phyloP scores from a whole-genome alignment of 371 early-diverging fungal genomes.

The Pancytospora philotis region DNA sequence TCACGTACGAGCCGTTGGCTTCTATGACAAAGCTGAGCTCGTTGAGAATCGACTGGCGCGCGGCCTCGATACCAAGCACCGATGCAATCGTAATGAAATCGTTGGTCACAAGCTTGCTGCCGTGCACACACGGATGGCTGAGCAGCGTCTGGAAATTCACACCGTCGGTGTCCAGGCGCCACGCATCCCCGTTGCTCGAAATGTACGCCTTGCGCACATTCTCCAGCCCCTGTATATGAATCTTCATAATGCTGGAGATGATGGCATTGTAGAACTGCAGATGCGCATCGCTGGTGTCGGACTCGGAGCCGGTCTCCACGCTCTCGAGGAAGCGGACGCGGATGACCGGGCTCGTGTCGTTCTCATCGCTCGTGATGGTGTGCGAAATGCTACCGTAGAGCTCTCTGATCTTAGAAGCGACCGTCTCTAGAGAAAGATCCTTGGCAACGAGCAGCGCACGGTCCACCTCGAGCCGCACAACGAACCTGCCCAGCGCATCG shows the following conservation, averaged over 20 bases:
- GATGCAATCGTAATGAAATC: slow-evolving; percentile 77
- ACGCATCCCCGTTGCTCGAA: slow-evolving; percentile 65
- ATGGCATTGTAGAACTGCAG: slow-evolving; percentile 70
- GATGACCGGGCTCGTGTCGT: slow-evolving; percentile 73
- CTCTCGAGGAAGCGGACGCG: slow-evolving; percentile 67
- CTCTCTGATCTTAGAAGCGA: slow-evolving; percentile 64
- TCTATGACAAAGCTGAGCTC: slow-evolving; percentile 90
- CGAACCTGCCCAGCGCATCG: slow-evolving; percentile 67
- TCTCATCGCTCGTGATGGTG: slow-evolving; percentile 78
- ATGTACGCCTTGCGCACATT: slow-evolving; percentile 81
- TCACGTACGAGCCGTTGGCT: slow-evolving; percentile 86
- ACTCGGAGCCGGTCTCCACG: slow-evolving; percentile 7
- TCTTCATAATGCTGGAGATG: slow-evolving; percentile 71
- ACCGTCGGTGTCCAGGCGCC: slow-evolving; percentile 89
- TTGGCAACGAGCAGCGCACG: slow-evolving; percentile 73
- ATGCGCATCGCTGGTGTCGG: slow-evolving; percentile 65
- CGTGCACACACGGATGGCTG: slow-evolving; percentile 70
- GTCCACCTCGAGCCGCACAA: slow-evolving; percentile 78
- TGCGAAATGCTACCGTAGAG: slow-evolving; percentile 63
- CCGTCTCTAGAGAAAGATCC: slow-evolving; percentile 69
- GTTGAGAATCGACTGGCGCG: slow-evolving; percentile 73
- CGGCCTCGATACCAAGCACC: slow-evolving; percentile 93
- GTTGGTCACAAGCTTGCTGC: slow-evolving; percentile 73
- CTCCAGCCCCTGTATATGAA: slow-evolving; percentile 76
- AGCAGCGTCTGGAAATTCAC: slow-evolving; percentile 77